Conservation (phyloP, 2,329 filamentous ascomycete species). For the Claviceps purpurea region DNA sequence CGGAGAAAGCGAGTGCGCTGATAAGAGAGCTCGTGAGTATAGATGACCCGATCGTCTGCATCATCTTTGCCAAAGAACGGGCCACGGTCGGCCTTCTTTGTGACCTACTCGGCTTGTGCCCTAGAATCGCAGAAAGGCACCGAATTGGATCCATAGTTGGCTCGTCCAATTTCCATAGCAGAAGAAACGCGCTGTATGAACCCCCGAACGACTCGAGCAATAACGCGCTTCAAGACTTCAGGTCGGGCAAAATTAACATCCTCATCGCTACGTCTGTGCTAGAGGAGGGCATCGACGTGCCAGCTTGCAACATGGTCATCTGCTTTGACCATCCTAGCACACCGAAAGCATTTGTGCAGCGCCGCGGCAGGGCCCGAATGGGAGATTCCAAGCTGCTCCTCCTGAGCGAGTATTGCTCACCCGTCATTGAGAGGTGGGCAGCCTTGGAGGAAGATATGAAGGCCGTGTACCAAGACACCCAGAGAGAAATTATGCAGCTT, state of each 20-base stretch:
- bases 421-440: slow-evolving; percentile 40
- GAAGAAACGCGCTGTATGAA: slow-evolving; percentile 28
- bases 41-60: slow-evolving; percentile 35
- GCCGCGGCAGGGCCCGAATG: slow-evolving; percentile 40
- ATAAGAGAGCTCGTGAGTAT: slow-evolving; percentile 34
- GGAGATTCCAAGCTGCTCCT: slow-evolving; percentile 36
- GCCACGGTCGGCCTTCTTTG: slow-evolving; percentile 46
- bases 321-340: slow-evolving; percentile 39
- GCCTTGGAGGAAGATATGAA: slow-evolving; percentile 62
- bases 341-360: slow-evolving; percentile 46
- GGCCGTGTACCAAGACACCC: slow-evolving; percentile 50
- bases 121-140: slow-evolving; percentile 31
- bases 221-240: slow-evolving; percentile 32
- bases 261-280: slow-evolving; percentile 50
- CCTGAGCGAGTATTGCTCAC: slow-evolving; percentile 21
- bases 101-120: slow-evolving; percentile 41
- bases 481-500: slow-evolving; percentile 33
- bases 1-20: slow-evolving; percentile 44
- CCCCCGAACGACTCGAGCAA: slow-evolving; percentile 19
- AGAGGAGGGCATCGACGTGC: slow-evolving; percentile 56
- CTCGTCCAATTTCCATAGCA: slow-evolving; percentile 24
- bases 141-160: slow-evolving; percentile 43
- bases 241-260: slow-evolving; percentile 39
- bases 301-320: slow-evolving; percentile 47
- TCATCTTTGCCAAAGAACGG: slow-evolving; percentile 56